Percentiles rank a stretch among this genome's conserved stretches.
phyloP scores from a whole-genome alignment of 352 stramenopile genomes.

The Phytopythium delawarense region DNA sequence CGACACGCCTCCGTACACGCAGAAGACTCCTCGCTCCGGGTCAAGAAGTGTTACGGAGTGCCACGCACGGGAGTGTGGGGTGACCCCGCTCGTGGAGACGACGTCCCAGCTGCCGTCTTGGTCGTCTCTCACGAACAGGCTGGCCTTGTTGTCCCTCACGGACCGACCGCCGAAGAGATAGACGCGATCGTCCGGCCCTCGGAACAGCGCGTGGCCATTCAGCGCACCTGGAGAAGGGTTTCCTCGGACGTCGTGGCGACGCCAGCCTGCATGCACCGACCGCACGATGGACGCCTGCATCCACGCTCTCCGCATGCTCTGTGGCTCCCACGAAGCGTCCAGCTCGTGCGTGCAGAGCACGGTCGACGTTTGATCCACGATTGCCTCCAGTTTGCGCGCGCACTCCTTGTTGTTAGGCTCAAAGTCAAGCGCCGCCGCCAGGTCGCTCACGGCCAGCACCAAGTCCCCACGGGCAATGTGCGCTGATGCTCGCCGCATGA shows the following conservation, averaged over 20 bases:
- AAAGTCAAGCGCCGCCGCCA: conserved; percentile 33
- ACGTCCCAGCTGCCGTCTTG: conserved; percentile 50
- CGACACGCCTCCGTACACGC: conserved; percentile 61
- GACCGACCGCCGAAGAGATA: conserved; percentile 56
- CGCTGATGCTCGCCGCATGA: conserved; percentile 52
- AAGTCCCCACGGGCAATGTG: conserved; percentile 24
- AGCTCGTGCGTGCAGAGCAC: background rate
- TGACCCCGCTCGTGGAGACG: conserved; percentile 15
- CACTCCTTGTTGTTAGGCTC: conserved; percentile 59
- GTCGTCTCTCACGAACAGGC: conserved; percentile 43
- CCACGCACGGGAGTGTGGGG: conserved; percentile 51
- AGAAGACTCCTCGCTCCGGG: conserved; percentile 13
- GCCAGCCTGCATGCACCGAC: conserved; percentile 44
- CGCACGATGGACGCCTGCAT: conserved; percentile 27
- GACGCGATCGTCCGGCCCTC: conserved; percentile 15
- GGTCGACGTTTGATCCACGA: conserved; percentile 13
- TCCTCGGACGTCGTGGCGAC: conserved; percentile 33
- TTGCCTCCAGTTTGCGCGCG: conserved; percentile 24
- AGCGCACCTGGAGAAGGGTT: conserved; percentile 61
- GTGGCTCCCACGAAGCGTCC: background rate
- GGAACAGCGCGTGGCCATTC: conserved; percentile 63
- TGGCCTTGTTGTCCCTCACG: conserved; percentile 49
- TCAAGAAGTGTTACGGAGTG: conserved; percentile 39
- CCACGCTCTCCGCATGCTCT: conserved; percentile 16
- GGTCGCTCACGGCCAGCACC: conserved; percentile 32